These are phyloP conservation scores for Leccinellum rugosiceps DNA, from an alignment of 768 basidiomycete genomes.

Conservation along the genomic window DNA sequence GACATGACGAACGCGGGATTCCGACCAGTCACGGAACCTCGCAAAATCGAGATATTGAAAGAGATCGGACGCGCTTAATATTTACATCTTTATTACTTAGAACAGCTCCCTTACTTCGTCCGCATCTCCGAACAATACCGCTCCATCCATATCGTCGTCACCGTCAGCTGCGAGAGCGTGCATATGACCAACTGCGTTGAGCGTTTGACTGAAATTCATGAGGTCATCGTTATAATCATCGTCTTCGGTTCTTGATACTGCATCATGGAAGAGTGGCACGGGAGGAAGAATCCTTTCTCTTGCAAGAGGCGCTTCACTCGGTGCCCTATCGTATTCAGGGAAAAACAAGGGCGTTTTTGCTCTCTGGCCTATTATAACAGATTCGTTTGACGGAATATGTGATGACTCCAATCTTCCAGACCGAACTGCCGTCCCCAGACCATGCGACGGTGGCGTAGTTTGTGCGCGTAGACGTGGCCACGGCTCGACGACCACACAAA, in stretches of 20 bases:
- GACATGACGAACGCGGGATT: slow-evolving; percentile 82
- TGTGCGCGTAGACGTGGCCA: slow-evolving; percentile 53
- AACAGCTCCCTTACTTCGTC: slow-evolving; percentile 68
- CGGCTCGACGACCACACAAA: slow-evolving; percentile 83
- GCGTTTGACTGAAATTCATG: slow-evolving; percentile 72
- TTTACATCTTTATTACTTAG: slow-evolving; percentile 18
- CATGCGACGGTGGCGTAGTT: slow-evolving; percentile 32
- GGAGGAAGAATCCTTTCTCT: slow-evolving; percentile 32
- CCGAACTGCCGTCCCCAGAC: slow-evolving; percentile 25
- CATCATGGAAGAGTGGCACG: slow-evolving; percentile 44
- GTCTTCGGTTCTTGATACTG: slow-evolving; percentile 26
- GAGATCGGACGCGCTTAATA: slow-evolving; percentile 74
- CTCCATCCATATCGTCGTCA: slow-evolving; percentile 73
- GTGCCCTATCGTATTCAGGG: slow-evolving; percentile 53
- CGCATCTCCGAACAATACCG: slow-evolving; percentile 76
- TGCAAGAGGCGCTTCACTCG: slow-evolving; percentile 35
- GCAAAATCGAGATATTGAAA: slow-evolving; percentile 68
- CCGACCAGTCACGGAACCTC: slow-evolving; percentile 54
- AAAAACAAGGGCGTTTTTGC: slow-evolving; percentile 70
- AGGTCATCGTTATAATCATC: slow-evolving; percentile 46
- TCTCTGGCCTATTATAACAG: slow-evolving; percentile 28
- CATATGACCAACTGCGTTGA: slow-evolving; percentile 55
- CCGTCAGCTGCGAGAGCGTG: slow-evolving; percentile 62
- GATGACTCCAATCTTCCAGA: slow-evolving; percentile 30
- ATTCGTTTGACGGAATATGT: slow-evolving; percentile 14